A percentile compares a stretch with the other conserved stretches of the same genome.
These are phyloP conservation scores for Fusarium duplospermum DNA, from an alignment of 2,329 filamentous ascomycete species.

Conservation along the genomic window DNA sequence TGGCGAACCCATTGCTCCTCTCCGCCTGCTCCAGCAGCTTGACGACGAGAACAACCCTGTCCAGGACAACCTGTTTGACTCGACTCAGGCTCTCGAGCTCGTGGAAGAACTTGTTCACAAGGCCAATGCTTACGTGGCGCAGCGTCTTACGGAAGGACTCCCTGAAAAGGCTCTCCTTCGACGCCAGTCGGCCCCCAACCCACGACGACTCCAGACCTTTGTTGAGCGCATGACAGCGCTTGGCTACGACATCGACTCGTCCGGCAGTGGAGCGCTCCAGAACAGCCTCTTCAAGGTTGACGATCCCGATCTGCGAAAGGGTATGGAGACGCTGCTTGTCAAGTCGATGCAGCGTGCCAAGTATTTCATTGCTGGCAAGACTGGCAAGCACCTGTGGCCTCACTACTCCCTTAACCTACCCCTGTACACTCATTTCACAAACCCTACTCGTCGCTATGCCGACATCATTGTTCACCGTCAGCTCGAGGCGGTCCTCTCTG, in stretches of 20 bases:
- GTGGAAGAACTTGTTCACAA: constrained; percentile 96
- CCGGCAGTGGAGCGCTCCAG: constrained; percentile 90
- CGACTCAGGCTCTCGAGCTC: constrained; percentile 87
- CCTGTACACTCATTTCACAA: constrained; percentile 97
- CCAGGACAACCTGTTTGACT: constrained; percentile 95
- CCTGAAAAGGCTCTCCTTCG: constrained; percentile 94
- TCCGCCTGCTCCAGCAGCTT: constrained; percentile 90
- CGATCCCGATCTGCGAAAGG: constrained; percentile 89
- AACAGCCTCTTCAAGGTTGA: constrained; percentile 95
- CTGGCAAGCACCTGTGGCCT: constrained; percentile 79
- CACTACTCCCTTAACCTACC: constrained; percentile 95
- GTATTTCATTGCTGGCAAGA: constrained; percentile 89
- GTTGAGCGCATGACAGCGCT: constrained; percentile 92
- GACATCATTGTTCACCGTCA: constrained; percentile 97
- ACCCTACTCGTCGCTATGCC: constrained; percentile 92
- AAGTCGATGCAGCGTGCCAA: constrained; percentile 98
- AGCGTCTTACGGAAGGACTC: constrained; percentile 81
- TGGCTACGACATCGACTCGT: constrained; percentile 88
- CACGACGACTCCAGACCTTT: constrained; percentile 89
- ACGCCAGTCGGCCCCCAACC: constrained; percentile 85
- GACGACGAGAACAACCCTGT: constrained; percentile 99
- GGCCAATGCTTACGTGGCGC: constrained; percentile 88
- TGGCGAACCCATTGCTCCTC: constrained; percentile 81
- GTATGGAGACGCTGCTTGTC: constrained; percentile 94
- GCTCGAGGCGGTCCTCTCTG: constrained; percentile 85